Evolutionary conservation across 345 rosid genomes (phyloP), one percentile per base, ranked within the genome.

Genomic region (Odontarrhena argentea): DNA sequence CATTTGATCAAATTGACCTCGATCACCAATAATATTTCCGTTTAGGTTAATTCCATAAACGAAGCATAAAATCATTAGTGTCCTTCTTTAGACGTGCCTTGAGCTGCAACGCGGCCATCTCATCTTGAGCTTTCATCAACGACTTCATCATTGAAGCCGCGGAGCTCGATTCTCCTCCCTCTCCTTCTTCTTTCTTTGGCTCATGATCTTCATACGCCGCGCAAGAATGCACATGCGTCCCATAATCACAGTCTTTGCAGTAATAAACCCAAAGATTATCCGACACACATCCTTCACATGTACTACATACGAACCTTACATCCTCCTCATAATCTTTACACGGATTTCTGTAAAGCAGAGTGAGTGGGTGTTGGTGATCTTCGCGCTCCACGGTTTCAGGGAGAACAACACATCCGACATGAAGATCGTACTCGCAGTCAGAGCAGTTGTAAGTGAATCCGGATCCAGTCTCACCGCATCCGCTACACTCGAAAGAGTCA

Each of bases 181-280:
- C 74, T 55, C 12, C 70, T 41, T n/a, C 9, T 55, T 26, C 37
- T 11, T 36, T 25, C 14, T 63, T 25, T 38, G 43, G 28, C 42
- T 37, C 67, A 12, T 63, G 42, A 2, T 68, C 67, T 50, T 69
- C 52, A 22, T 60, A 32, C 12, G 35, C 67, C 61, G 11, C 12
- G 13, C 74, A 69, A 22, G 74, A 60, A 44, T 52, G 37, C 11
- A 69, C 74, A 51, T 69, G 67, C 6, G 65, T 58, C 9, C 63
- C 75, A 43, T 51, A 70, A 35, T 70, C 74, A n/a, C 74, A 61
- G 35, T 61, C 54, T 14, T 53, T 25, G 13, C 74, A 70, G 8
- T 70, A 35, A 44, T 61, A 70, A 37, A 70, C 74, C 74, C 74
- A 70, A 25, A 60, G 54, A 70, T 61, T 46, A 36, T 70, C 74